Evolutionary conservation across 2,329 filamentous ascomycete species (phyloP), one percentile per base, ranked within the genome.

Genomic region (Pseudofabraea citricarpa): DNA sequence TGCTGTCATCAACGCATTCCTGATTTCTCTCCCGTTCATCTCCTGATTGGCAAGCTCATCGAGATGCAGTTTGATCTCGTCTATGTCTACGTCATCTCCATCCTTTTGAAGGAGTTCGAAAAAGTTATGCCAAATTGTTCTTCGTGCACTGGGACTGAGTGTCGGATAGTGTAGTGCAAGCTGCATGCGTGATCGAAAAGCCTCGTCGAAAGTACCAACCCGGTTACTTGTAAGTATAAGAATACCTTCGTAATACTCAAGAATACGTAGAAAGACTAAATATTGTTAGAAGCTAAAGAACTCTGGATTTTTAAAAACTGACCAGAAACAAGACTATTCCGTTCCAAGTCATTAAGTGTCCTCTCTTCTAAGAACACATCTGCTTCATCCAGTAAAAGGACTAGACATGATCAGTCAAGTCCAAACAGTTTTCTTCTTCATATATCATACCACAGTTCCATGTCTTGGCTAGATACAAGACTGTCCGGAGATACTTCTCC

Each of bases 401-500:
- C 44, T 29, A 29, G 7, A 13, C 13, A 27, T 27, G n/a, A 27
- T 27, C 7, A 27, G 7, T 27, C 13, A 27, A 13, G 8, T 8
- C 24, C 13, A 27, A 27, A 8, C 7, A 27, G 24, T 7, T 27
- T 8, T 8, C 8, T 27, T 27, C 7, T 27, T 13, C 13, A 13
- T 29, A 3, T 4, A 3, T 12, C 26, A 3, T 8, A 36, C 32
- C 36, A 13, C 50, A 50, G 3, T 38, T 27, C 48, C 46, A 53
- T 5, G 19, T 42, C 19, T 47, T 51, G 2, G 44, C 51, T n/a
- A 52, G 41, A 21, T 48, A 20, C 0, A 56, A 36, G 3, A 53
- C 48, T 3, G 39, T 31, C 15, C 54, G 41, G 6, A 57, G 42
- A 36, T 55, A 57, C 23, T 48, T 45, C 59, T 90, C 86, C 0